These are phyloP conservation scores for Betula pendula DNA, from an alignment of 306 rosid genomes.

Conservation along the genomic window DNA sequence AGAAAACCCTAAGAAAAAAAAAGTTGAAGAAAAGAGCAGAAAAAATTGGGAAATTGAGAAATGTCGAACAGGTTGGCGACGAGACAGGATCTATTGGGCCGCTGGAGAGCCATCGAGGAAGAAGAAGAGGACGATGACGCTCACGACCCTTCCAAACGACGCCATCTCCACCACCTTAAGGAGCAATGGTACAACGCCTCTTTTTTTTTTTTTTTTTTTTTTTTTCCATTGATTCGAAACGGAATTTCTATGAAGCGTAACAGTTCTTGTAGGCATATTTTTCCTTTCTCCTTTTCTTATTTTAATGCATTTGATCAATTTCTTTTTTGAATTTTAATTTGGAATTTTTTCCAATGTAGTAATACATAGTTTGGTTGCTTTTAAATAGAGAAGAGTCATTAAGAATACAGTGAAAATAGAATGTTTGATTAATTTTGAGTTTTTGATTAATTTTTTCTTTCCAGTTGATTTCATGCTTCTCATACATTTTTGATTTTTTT, in stretches of 20 bases:
- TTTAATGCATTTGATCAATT: too few relatives aligned
- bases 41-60: neutral
- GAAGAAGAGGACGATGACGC: constrained; percentile 37
- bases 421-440: neutral
- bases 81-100: constrained; percentile 41
- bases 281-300: too few relatives aligned
- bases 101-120: constrained; percentile 52
- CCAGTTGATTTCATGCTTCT: neutral
- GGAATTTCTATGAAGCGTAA: too few relatives aligned
- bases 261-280: too few relatives aligned
- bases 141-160: constrained; percentile 27
- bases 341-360: neutral
- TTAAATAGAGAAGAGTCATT: neutral
- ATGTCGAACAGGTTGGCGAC: constrained; percentile 30
- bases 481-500: neutral
- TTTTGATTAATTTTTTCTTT: neutral
- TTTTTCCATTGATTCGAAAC: neutral
- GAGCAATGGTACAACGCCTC: constrained; percentile 39
- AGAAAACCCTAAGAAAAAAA: neutral
- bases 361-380: neutral
- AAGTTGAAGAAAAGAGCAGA: neutral
- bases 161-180: constrained; percentile 41
- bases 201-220: too few relatives aligned
- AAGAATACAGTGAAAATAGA: neutral
- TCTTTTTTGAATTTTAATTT: too few relatives aligned